Base-by-base conservation (phyloP, 2,329 filamentous ascomycete genomes). In the Nigrospora oryzae region DNA sequence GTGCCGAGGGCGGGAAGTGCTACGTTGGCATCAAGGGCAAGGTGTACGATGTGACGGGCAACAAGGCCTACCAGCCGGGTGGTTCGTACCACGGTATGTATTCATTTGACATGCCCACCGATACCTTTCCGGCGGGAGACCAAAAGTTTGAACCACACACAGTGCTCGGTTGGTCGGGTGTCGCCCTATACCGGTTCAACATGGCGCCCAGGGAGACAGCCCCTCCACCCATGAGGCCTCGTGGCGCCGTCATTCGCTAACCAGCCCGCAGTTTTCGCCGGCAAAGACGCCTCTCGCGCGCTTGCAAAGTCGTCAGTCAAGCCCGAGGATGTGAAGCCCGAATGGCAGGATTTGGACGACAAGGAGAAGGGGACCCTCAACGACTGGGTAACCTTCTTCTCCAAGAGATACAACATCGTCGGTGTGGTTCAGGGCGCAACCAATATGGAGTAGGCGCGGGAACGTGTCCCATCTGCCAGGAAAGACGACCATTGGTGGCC, bases 331-430 rank as follows among this genome's bases (percentile, higher is more conserved):
- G 49, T 56, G 0, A 53, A 60, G 31, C 43, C 62, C 13, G 45
- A 49, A 5, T 36, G 56, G 36, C 40, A 44, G 3, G 42, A 57
- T 44, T 35, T 59, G 32, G 50, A 55, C 19, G 54, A 53, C 32
- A 46, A 45, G 13, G 47, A 96, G 63, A 88, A 93, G 70, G 80
- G 79, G 23, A 83, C 86, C 3, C 69, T 98, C 49, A 77, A 91
- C 44, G 93, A 98, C 64, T 98, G 93, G 93, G 81, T 84, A 51
- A 95, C 86, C 2, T 98, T 95, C 68, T 98, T 98, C 67, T 88
- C 85, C 54, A 98, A 97, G 72, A 77, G 93, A 46, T 98, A 98
- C 70, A 97, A 95, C 57, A 78, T 97, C 42, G 81, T 94, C 39
- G 89, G 88, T 13, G 63, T 73, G 45, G 79, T 86, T 14, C 68